A percentile compares a stretch with the other conserved stretches of the same genome.
Evolutionary conservation across 139 green algal genomes (phyloP).

Genomic region (Volvox reticuliferus): DNA sequence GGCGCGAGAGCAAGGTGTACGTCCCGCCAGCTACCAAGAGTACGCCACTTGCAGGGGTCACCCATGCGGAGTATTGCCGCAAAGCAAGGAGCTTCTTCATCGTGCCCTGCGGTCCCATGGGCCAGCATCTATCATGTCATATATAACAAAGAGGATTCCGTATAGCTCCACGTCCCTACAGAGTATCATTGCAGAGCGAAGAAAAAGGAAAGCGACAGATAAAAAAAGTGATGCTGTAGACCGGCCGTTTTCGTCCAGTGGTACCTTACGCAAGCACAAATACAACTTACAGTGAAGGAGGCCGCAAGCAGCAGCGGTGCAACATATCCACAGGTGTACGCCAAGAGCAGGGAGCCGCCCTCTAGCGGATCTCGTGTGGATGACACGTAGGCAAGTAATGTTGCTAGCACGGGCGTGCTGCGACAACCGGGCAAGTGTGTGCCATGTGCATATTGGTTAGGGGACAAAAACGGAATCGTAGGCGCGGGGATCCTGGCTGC

Average conservation of each 20-base stretch:
- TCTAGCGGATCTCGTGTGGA: conserved; percentile 70
- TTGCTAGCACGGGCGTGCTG: conserved; percentile 96
- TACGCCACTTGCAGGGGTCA: conserved; percentile 90
- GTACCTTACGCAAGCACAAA: background rate
- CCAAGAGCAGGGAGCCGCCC: conserved; percentile 89
- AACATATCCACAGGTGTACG: conserved; percentile 95
- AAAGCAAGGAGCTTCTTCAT: conserved; percentile 84
- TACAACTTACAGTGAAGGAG: conserved; percentile 76
- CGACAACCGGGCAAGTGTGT: conserved; percentile 15
- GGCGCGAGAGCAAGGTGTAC: conserved; percentile 83
- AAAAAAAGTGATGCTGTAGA: too few relatives aligned
- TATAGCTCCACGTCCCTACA: too few relatives aligned
- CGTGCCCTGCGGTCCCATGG: conserved; percentile 58
- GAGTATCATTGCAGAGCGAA: too few relatives aligned
- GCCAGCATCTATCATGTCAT: too few relatives aligned
- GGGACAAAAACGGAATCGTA: background rate
- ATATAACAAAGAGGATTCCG: too few relatives aligned
- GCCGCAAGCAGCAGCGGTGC: conserved; percentile 92
- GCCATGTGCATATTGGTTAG: too few relatives aligned
- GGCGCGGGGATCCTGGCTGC: background rate
- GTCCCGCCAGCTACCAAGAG: conserved; percentile 89
- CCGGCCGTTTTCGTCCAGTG: too few relatives aligned
- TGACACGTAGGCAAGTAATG: conserved; percentile 93
- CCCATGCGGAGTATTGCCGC: conserved; percentile 84
- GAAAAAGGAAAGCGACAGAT: too few relatives aligned